Base-by-base conservation (phyloP, 257 asterid species). In the Solanum paucissectum region DNA sequence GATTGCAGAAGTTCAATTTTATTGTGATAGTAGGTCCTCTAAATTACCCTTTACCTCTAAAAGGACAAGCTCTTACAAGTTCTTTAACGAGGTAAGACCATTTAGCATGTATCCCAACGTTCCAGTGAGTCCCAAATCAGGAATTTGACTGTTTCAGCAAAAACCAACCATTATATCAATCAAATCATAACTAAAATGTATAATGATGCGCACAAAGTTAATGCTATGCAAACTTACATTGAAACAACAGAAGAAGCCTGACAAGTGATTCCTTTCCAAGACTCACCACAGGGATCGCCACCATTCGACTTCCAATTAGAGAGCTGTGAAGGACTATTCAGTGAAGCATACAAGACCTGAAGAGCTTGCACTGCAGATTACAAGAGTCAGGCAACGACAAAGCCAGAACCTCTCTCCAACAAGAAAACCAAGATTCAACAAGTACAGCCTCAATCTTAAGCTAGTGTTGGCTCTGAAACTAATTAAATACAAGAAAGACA, bases 231-330 rank as follows among this genome's bases (percentile, higher is more conserved):
- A 75, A 93, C 99, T 95, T 90, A 97, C 99, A 97, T 69, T 40
- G 99, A 94, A 83, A 93, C 94, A 87, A 97, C 93, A 52, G 98
- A 92, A 87, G 98, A 92, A 38, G 95, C 98, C 90, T 90, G 93
- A 88, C 99, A 97, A 6, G 92, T 90, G 73, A 97, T 87, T 90
- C 99, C 99, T 87, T 74, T 94, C 99, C 99, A 96, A 12, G 96
- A 94, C 91, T 95, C 99, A 69, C 94, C 98, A 89, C 99, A 97
- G 9, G 99, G 99, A 93, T 97, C 99, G 7, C 98, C 98, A 13
- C 98, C 98, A 83, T 89, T 94, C 8, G 98, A 86, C 88, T 93
- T 94, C 99, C 99, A 97, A 89, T 95, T 92, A 25, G 94, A 91
- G 87, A 97, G 94, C 90, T 94, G 96, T 4, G 95, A 87, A 46